Conservation (phyloP, 2,329 filamentous ascomycete genomes). For the Claviceps quebecensis region DNA sequence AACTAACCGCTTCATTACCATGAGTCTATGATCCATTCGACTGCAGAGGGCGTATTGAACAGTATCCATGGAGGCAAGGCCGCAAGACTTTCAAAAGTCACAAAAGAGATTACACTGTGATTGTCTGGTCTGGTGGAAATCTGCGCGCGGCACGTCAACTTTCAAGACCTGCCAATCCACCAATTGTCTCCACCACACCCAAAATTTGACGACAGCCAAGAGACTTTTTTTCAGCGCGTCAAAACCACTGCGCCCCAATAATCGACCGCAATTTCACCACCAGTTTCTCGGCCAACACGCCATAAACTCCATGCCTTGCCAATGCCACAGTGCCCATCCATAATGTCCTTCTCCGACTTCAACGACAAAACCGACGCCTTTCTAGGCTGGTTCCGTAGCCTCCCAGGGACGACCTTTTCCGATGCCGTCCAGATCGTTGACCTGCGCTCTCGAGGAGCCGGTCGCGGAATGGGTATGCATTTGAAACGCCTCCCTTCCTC, state of each 20-base stretch:
- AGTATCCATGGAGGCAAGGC: too few relatives aligned
- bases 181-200: neutral
- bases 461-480: constrained; percentile 37
- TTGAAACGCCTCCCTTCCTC: too few relatives aligned
- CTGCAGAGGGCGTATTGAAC: too few relatives aligned
- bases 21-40: too few relatives aligned
- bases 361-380: constrained; percentile 30
- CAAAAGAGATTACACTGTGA: too few relatives aligned
- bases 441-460: constrained; percentile 33
- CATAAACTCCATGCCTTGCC: too few relatives aligned
- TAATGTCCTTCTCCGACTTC: constrained; percentile 20
- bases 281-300: too few relatives aligned
- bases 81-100: too few relatives aligned
- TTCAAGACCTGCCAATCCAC: neutral
- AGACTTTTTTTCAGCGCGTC: neutral
- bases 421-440: constrained; percentile 37
- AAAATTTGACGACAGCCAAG: neutral
- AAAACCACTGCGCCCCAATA: neutral
- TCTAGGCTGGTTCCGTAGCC: constrained; percentile 37
- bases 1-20: too few relatives aligned
- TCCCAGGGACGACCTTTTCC: constrained; percentile 40
- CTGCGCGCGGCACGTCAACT: neutral
- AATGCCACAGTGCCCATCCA: neutral
- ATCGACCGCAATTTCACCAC: neutral
- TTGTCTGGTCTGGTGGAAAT: too few relatives aligned